Evolutionary conservation across 176 grass and related monocot genomes (phyloP), one percentile per base, ranked within the genome.

Genomic region (Juncus effusus): DNA sequence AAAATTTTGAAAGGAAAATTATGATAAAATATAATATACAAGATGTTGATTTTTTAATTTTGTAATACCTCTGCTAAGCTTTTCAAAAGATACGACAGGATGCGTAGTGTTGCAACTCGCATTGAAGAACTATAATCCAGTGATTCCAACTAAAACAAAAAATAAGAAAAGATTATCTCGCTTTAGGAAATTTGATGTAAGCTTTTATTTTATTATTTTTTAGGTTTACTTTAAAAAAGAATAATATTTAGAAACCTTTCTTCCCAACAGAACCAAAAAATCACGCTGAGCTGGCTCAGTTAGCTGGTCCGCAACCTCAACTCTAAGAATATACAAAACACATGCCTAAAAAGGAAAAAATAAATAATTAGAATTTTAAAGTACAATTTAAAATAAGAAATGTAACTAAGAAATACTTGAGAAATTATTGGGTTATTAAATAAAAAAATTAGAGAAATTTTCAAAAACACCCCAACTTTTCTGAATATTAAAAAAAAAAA

Each of bases 261-360:
- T 86, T 72, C 88, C 88, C 54, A 92, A 80, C 81, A 93, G 82
- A 80, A 92, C 78, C 60, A 97, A 92, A 80, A 97, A 81, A 47
- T 85, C 78, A 67, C 83, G 78, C 36, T 97, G 88, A 5, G 83
- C 74, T 3, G 83, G 89, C 85, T 93, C 94, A 40, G 80, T 97
- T 86, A 92, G 85, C 72, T 92, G 94, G 63, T 97, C 94, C 55
- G 88, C 76, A 72, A 92, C 70, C 75, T 88, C 94, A 86, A 97
- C 85, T 73, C 80, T 88, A 59, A 92, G 74, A 82, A 97, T 73
- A 72, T 97, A 97, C 42, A 97, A 62, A 62, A 97, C 83, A 80
- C 94, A 97, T 68, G 94, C 88, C 92, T 96, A 69, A 42, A 19
- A 84, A n/a, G n/a, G n/a, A 9, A 83, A 65, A 81, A 76, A 49